Conservation (phyloP, 306 rosid genomes). For the Arachis hypogaea region DNA sequence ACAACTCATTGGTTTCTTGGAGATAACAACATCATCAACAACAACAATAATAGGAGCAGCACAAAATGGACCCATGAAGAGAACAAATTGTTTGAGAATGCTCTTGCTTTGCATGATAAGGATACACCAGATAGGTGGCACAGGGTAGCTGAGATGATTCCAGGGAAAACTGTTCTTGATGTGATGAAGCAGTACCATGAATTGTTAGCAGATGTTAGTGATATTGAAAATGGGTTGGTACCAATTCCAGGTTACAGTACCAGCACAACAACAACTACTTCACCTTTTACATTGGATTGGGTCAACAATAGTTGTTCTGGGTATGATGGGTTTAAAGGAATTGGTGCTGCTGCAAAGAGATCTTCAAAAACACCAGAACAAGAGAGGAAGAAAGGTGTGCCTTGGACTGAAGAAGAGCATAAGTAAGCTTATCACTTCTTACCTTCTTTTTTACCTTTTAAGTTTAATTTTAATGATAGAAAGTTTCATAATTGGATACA, state of each 20-base stretch:
- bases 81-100: slow-evolving; percentile 90
- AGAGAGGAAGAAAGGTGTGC: slow-evolving; percentile 89
- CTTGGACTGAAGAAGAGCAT: slow-evolving; percentile 97
- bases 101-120: slow-evolving; percentile 76
- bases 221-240: slow-evolving; percentile 81
- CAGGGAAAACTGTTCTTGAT: slow-evolving; percentile 73
- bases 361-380: slow-evolving; percentile 65
- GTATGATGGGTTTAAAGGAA: slow-evolving; percentile 59
- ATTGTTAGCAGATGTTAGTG: slow-evolving; percentile 70
- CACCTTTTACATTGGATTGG: slow-evolving; percentile 85
- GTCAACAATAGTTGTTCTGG: slow-evolving; percentile 53
- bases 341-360: slow-evolving; percentile 55
- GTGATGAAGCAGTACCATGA: slow-evolving; percentile 74
- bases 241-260: slow-evolving; percentile 72
- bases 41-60: background rate
- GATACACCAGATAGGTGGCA: slow-evolving; percentile 88
- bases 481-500: background rate
- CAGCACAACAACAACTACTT: background rate
- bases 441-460: slow-evolving; percentile 8
- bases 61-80: slow-evolving; percentile 74
- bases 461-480: background rate
- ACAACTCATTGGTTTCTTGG: slow-evolving; percentile 54
- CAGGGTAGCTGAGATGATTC: slow-evolving; percentile 77
- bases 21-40: slow-evolving; percentile 43
- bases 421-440: slow-evolving; percentile 52